A percentile compares a stretch with the other conserved stretches of the same genome.
Conservation (phyloP, 192 early-diverging fungal species). For the Backusella mclennaniae region DNA sequence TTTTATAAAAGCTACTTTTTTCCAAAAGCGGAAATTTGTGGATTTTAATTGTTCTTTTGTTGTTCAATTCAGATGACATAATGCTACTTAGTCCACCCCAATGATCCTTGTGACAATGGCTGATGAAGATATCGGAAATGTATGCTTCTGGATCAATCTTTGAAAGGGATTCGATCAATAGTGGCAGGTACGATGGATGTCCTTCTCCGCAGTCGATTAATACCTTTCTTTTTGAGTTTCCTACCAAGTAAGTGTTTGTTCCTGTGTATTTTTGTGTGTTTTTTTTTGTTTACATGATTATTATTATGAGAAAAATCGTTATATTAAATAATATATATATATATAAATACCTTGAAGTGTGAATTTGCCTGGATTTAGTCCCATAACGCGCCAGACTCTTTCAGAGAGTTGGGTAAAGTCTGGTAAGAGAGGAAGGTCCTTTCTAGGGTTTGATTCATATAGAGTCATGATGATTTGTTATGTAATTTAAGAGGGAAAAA, state of each 20-base stretch:
- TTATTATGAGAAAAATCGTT: background rate
- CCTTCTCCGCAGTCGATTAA: slow-evolving; percentile 84
- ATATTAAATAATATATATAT: background rate
- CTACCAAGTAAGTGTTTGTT: slow-evolving; percentile 88
- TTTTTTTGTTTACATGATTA: background rate
- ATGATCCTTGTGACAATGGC: slow-evolving; percentile 67
- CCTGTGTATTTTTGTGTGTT: slow-evolving; percentile 35
- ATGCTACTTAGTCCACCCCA: slow-evolving; percentile 50
- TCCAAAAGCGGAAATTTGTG: slow-evolving; percentile 15
- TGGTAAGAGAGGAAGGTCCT: slow-evolving; percentile 46
- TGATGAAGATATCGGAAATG: slow-evolving; percentile 71
- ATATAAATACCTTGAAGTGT: slow-evolving; percentile 63
- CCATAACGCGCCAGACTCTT: slow-evolving; percentile 68
- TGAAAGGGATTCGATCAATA: slow-evolving; percentile 56
- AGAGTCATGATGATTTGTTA: background rate
- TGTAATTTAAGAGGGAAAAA: background rate
- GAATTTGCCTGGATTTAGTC: slow-evolving; percentile 78
- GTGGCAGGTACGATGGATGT: slow-evolving; percentile 58
- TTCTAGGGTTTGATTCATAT: slow-evolving; percentile 10
- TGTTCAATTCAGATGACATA: slow-evolving; percentile 26
- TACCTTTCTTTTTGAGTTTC: slow-evolving; percentile 60
- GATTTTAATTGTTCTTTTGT: slow-evolving; percentile 11
- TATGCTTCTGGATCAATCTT: slow-evolving; percentile 37
- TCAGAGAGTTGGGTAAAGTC: slow-evolving; percentile 54
- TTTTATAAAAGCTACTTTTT: background rate